Conservation (phyloP, 169 alveolate genomes). For the Amoebophrya sp. region DNA sequence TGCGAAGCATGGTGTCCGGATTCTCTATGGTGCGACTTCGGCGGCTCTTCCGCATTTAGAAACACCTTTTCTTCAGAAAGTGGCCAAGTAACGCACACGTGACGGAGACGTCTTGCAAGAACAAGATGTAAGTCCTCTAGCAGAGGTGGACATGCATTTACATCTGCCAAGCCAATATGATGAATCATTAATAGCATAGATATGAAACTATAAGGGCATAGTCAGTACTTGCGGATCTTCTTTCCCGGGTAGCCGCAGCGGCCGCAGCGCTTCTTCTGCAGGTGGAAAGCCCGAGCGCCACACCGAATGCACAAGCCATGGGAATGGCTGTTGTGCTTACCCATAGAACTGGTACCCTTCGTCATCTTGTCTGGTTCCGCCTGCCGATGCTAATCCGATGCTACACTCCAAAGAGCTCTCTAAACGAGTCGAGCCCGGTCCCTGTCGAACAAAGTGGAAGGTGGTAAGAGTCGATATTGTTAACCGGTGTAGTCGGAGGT, state of each 20-base stretch:
- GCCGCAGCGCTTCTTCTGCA: constrained; percentile 86
- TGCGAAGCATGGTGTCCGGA: too few species aligned
- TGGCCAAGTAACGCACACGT: too few species aligned
- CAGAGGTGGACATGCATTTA: neutral
- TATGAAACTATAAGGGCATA: neutral
- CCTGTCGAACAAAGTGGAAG: too few species aligned
- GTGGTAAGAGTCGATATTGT: too few species aligned
- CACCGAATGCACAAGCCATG: constrained; percentile 92
- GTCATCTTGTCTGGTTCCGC: neutral
- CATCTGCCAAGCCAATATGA: neutral
- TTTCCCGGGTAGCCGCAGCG: constrained; percentile 62
- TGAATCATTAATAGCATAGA: neutral
- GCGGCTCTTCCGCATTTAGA: too few species aligned
- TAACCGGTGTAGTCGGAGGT: too few species aligned
- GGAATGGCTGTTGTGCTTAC: constrained; percentile 87
- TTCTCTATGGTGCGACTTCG: too few species aligned
- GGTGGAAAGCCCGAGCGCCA: constrained; percentile 85
- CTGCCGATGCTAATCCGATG: neutral
- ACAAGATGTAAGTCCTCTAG: neutral
- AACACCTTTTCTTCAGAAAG: neutral
- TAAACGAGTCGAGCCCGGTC: too few species aligned
- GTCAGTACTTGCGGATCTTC: neutral
- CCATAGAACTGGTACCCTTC: constrained; percentile 75
- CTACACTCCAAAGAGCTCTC: neutral
- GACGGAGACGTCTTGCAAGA: too few species aligned